phyloP scores from a whole-genome alignment of 495 filamentous ascomycete species.

The Neurospora sp. region DNA sequence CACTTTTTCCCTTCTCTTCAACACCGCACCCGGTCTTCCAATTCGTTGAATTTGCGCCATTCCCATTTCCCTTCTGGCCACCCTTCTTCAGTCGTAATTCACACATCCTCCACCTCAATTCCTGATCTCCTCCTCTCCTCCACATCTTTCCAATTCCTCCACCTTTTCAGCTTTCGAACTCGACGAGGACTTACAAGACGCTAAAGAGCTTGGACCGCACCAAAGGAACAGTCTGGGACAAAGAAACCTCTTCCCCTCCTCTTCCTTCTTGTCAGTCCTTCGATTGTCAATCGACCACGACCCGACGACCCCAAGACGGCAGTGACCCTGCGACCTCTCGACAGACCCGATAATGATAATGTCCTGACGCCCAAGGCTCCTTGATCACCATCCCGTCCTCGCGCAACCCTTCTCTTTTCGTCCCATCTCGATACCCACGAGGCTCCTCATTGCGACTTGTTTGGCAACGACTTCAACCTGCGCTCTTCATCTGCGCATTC shows the following conservation, averaged over 20 bases:
- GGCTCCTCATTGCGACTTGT: not conserved
- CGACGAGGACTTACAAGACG: not conserved
- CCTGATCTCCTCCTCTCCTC: not conserved
- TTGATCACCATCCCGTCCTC: slow-evolving; percentile 1
- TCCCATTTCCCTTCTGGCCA: not conserved
- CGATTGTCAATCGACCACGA: slow-evolving; percentile 4
- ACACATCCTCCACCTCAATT: not conserved
- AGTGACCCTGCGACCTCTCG: not conserved
- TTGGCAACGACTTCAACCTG: not conserved
- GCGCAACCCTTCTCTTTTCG: not conserved
- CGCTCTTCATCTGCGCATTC: not conserved
- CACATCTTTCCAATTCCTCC: not conserved
- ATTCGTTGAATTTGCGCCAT: not conserved
- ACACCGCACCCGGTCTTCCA: not conserved
- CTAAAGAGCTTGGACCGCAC: not conserved
- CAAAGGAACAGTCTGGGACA: not conserved
- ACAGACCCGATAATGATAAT: slow-evolving; percentile 12
- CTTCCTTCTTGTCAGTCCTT: not conserved
- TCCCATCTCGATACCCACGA: not conserved
- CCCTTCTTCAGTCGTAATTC: not conserved
- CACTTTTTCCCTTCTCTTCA: not conserved
- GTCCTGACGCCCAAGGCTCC: slow-evolving; percentile 11
- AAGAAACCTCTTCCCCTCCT: not conserved
- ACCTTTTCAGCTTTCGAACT: not conserved
- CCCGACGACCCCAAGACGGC: not conserved